Conservation (phyloP, 179 eudicot genomes). For the Spinacia oleracea region DNA sequence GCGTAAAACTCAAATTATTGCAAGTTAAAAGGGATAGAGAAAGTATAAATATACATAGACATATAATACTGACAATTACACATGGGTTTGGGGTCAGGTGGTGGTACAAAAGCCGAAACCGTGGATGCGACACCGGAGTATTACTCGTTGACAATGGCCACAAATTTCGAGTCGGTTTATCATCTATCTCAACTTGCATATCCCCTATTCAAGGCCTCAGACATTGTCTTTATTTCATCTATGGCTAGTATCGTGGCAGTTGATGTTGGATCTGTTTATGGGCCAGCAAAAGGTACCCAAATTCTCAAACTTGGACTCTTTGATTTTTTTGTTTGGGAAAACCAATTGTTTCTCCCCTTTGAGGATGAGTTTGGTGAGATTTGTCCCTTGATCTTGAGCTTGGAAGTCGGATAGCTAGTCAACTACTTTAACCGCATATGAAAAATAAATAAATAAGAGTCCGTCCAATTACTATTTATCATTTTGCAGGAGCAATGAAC, state of each 20-base stretch:
- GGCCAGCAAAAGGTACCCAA: conserved; percentile 19
- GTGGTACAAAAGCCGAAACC: conserved; percentile 32
- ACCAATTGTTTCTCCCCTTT: too few relatives aligned
- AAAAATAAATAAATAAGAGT: too few relatives aligned
- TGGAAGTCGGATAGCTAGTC: too few relatives aligned
- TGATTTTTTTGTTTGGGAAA: neutral
- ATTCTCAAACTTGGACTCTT: neutral
- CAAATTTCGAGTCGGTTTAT: conserved; percentile 57
- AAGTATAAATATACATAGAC: too few relatives aligned
- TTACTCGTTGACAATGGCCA: conserved; percentile 36
- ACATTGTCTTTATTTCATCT: conserved; percentile 55
- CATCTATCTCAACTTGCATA: conserved; percentile 67
- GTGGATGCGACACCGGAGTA: conserved; percentile 43
- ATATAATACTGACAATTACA: too few relatives aligned
- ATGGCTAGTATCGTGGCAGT: conserved; percentile 38
- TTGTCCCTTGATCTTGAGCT: too few relatives aligned
- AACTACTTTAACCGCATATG: neutral
- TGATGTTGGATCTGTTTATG: conserved; percentile 23
- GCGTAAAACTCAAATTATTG: too few relatives aligned
- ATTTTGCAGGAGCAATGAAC: conserved; percentile 23
- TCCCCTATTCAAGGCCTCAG: conserved; percentile 62
- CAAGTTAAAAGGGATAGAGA: too few relatives aligned
- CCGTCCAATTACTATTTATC: too few relatives aligned
- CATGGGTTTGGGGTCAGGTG: conserved; percentile 18
- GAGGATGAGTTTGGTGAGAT: too few relatives aligned